Base-by-base conservation (phyloP, 768 basidiomycete species). In the Suillus variegatus region DNA sequence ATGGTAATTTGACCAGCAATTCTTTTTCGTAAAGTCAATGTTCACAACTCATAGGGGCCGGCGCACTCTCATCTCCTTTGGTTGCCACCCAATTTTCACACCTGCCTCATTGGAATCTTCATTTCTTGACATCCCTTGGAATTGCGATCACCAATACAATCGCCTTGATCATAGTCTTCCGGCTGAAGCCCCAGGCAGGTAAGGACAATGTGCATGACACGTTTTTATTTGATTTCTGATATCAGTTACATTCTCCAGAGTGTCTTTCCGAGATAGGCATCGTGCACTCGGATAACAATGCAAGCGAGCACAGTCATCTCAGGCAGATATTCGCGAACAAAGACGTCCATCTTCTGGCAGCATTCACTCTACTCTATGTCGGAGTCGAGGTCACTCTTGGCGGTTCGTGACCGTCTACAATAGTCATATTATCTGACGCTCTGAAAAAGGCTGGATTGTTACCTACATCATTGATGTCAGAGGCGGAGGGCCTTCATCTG, bases 71-170 rank as follows among this genome's bases (percentile, higher is more conserved):
- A 9, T 75, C 93, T 0, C 94, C 95, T 3, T 82, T 96, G 20
- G 86, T 90, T 0, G 84, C 94, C 0, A 96, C 95, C 0, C 91
- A 94, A 64, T 95, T 96, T 68, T 81, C 91, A 0, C 85, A 86
- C 64, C 70, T 85, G 28, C 74, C 68, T 0, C 82, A 78, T 41
- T 95, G 93, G 94, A 91, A 88, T 1, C 89, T 91, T 73, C 90
- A 94, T 73, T 95, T 88, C 71, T 81, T 94, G 10, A 79, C 79
- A 1, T 92, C 92, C 0, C 76, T 94, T 0, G 89, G 86, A 1
- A 68, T 95, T 20, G 86, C 91, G 0, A 63, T 86, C 18, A 67
- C 79, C 49, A 93, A 91, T 67, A 79, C 83, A 1, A 46, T 82
- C 14, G 61, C 87, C 4, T 75, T 95, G 6, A 67, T 82, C 2